Evolutionary conservation across 768 basidiomycete species (phyloP).

Genomic region (Suillus cothurnatus): DNA sequence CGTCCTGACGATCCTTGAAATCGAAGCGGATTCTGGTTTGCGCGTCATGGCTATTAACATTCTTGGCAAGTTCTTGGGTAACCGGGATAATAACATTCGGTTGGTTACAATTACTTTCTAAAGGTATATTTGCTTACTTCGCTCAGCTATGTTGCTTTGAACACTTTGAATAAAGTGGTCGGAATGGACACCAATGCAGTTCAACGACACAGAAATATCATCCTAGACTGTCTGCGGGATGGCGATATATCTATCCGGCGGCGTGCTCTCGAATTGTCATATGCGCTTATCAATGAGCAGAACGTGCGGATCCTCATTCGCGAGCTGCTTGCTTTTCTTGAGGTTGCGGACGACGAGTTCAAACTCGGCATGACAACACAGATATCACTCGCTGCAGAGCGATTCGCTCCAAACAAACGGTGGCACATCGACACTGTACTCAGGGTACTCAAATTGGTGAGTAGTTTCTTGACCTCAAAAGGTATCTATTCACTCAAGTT

Average conservation of each 20-base stretch:
- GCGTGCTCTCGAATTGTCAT: constrained; percentile 94
- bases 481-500: constrained; percentile 10
- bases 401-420: constrained; percentile 95
- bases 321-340: constrained; percentile 93
- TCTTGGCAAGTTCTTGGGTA: constrained; percentile 95
- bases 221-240: constrained; percentile 98
- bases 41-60: constrained; percentile 99
- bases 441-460: constrained; percentile 85
- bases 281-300: constrained; percentile 93
- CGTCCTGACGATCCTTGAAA: constrained; percentile 93
- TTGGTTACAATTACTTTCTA: constrained; percentile 36
- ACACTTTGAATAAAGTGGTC: constrained; percentile 98
- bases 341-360: constrained; percentile 98
- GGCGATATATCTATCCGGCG: constrained; percentile 98
- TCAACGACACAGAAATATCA: constrained; percentile 96
- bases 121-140: constrained; percentile 11
- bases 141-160: constrained; percentile 90
- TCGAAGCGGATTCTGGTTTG: constrained; percentile 93
- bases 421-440: constrained; percentile 99
- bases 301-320: constrained; percentile 92
- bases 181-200: constrained; percentile 98
- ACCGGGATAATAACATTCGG: constrained; percentile 99
- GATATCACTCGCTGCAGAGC: constrained; percentile 92
- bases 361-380: constrained; percentile 98
- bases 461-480: constrained; percentile 26